These are phyloP conservation scores for Daldinia eschscholtzii DNA, from an alignment of 2,329 filamentous ascomycete species.

Conservation along the genomic window DNA sequence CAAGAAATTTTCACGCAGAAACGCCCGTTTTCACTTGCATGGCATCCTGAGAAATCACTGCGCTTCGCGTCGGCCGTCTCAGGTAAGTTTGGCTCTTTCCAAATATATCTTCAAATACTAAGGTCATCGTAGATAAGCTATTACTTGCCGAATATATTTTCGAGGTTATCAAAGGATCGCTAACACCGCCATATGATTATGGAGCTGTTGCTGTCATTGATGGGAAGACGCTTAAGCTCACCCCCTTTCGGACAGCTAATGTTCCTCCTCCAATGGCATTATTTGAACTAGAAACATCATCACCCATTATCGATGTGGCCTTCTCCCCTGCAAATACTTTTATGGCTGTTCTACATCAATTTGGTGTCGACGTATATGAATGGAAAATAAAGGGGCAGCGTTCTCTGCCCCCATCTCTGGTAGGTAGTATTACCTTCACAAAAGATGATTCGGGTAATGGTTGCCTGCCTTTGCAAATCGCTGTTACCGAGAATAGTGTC, in stretches of 20 bases:
- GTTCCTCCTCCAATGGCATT: constrained; percentile 94
- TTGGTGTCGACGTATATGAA: constrained; percentile 75
- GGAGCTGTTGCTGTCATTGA: constrained; percentile 88
- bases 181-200: constrained; percentile 77
- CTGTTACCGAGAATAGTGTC: constrained; percentile 48
- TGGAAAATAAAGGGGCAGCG: constrained; percentile 74
- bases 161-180: constrained; percentile 75
- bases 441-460: constrained; percentile 46
- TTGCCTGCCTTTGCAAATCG: constrained; percentile 50
- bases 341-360: constrained; percentile 79
- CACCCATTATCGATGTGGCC: constrained; percentile 78
- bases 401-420: constrained; percentile 59
- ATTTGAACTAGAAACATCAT: constrained; percentile 74
- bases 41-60: constrained; percentile 90
- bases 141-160: constrained; percentile 76
- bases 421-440: constrained; percentile 56
- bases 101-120: constrained; percentile 29
- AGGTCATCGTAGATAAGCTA: constrained; percentile 58
- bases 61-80: constrained; percentile 69
- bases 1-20: constrained; percentile 75
- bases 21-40: constrained; percentile 61
- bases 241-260: constrained; percentile 85
- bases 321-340: constrained; percentile 74
- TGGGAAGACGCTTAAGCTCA: constrained; percentile 82
- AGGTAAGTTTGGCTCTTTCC: constrained; percentile 55